These are phyloP conservation scores for Rhododendron simsii DNA, from an alignment of 148 eudicot genomes.

Conservation along the genomic window DNA sequence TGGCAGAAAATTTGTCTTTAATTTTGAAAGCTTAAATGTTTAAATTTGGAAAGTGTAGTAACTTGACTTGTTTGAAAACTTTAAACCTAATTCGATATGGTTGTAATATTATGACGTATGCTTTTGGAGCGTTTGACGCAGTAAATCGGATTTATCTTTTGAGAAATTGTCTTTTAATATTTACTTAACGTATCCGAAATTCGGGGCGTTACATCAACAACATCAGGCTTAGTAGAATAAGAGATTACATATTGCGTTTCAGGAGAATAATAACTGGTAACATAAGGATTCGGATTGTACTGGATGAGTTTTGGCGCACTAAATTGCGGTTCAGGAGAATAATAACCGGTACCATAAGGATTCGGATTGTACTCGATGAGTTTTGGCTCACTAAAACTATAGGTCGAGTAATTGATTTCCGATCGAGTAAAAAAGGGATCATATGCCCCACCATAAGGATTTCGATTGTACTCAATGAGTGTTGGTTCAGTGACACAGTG, in stretches of 20 bases:
- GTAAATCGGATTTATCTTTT: too few relatives aligned
- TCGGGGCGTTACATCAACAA: neutral
- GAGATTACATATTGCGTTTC: slow-evolving; percentile 24
- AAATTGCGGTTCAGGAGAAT: slow-evolving; percentile 14
- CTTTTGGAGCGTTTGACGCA: too few relatives aligned
- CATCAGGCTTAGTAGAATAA: slow-evolving; percentile 18
- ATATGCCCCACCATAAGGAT: slow-evolving; percentile 15
- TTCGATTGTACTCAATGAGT: neutral
- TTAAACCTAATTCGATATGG: too few relatives aligned
- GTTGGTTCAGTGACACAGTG: slow-evolving; percentile 15
- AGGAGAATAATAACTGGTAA: slow-evolving; percentile 10
- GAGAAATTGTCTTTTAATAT: too few relatives aligned
- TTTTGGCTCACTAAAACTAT: slow-evolving; percentile 10
- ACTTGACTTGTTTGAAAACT: too few relatives aligned
- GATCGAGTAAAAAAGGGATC: slow-evolving; percentile 18
- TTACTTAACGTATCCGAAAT: too few relatives aligned
- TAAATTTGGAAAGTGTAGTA: too few relatives aligned
- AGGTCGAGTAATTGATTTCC: slow-evolving; percentile 12
- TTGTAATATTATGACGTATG: too few relatives aligned
- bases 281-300: slow-evolving; percentile 26
- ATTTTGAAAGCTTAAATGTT: too few relatives aligned
- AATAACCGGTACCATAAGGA: slow-evolving; percentile 13
- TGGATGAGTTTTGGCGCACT: too few relatives aligned
- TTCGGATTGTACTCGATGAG: slow-evolving; percentile 26
- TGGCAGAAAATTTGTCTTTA: too few relatives aligned